Percentiles rank a stretch among this genome's conserved stretches.
phyloP scores from a whole-genome alignment of 208 protist genomes.

The Herpetomonas samuelpessoai region DNA sequence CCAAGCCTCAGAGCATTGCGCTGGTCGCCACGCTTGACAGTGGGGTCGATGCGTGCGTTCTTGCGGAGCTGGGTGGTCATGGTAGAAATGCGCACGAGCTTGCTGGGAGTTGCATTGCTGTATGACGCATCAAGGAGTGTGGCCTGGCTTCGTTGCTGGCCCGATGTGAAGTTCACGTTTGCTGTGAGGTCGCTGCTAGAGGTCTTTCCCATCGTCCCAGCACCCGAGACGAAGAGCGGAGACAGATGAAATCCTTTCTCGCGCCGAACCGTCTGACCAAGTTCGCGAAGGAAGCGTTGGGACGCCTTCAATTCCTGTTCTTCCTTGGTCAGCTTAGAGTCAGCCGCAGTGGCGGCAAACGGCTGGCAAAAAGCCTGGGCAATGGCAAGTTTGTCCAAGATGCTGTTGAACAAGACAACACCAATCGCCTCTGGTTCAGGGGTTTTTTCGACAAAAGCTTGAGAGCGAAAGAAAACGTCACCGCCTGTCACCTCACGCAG shows the following conservation, averaged over 20 bases:
- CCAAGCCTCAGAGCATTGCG: constrained; percentile 72
- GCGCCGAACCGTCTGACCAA: constrained; percentile 77
- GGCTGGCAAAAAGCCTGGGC: constrained; percentile 80
- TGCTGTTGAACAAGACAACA: constrained; percentile 58
- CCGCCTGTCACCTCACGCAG: constrained; percentile 42
- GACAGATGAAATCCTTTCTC: constrained; percentile 85
- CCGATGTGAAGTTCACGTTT: constrained; percentile 70
- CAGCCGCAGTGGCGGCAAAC: constrained; percentile 2
- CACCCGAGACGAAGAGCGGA: constrained; percentile 64
- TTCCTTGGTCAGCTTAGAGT: neutral
- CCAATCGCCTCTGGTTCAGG: constrained; percentile 70
- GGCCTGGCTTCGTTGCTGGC: constrained; percentile 66
- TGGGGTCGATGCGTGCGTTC: constrained; percentile 18
- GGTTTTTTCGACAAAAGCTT: constrained; percentile 58
- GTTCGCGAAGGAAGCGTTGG: constrained; percentile 60
- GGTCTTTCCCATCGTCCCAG: constrained; percentile 75
- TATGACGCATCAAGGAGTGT: constrained; percentile 78
- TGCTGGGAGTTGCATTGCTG: constrained; percentile 84
- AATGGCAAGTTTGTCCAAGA: constrained; percentile 59
- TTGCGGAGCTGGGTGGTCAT: constrained; percentile 41
- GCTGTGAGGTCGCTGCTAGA: constrained; percentile 75
- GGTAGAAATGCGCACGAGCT: constrained; percentile 77
- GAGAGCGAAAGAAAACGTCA: constrained; percentile 75
- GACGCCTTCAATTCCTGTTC: constrained; percentile 34
- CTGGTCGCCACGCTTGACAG: constrained; percentile 45